A percentile compares a stretch with the other conserved stretches of the same genome.
phyloP scores from a whole-genome alignment of 2,329 filamentous ascomycete genomes.

The Ophiostoma sp. region DNA sequence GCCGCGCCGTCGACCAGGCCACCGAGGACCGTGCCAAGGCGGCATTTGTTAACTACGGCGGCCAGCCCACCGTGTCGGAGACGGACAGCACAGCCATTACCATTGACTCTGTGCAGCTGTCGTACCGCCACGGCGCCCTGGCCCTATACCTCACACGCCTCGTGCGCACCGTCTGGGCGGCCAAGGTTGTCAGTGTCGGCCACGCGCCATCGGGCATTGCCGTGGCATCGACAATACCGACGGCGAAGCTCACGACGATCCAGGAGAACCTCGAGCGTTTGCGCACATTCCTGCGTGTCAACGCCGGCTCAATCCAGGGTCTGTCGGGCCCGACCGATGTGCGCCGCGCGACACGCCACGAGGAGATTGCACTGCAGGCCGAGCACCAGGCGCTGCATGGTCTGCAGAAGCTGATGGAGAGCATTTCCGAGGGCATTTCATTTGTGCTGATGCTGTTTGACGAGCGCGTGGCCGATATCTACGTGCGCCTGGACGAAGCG shows the following conservation, averaged over 20 bases:
- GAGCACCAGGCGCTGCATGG: constrained; percentile 91
- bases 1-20: constrained; percentile 74
- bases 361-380: constrained; percentile 85
- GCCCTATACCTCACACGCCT: constrained; percentile 82
- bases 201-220: constrained; percentile 57
- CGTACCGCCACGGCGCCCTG: constrained; percentile 82
- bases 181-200: constrained; percentile 68
- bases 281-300: constrained; percentile 76
- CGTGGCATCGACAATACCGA: constrained; percentile 61
- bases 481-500: constrained; percentile 65
- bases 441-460: constrained; percentile 95
- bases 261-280: constrained; percentile 77
- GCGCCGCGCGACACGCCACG: constrained; percentile 75
- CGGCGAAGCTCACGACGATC: constrained; percentile 65
- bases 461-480: constrained; percentile 84
- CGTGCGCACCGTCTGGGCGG: constrained; percentile 84
- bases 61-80: constrained; percentile 77
- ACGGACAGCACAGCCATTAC: constrained; percentile 64
- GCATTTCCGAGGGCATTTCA: constrained; percentile 92
- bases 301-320: constrained; percentile 87
- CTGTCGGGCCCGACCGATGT: constrained; percentile 84
- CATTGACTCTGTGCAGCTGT: constrained; percentile 78
- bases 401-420: constrained; percentile 75
- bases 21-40: constrained; percentile 80
- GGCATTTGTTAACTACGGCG: constrained; percentile 88